Percentiles rank a stretch among this genome's conserved stretches.
Conservation (phyloP, 2,329 filamentous ascomycete species). For the Fusarium subtropicale region DNA sequence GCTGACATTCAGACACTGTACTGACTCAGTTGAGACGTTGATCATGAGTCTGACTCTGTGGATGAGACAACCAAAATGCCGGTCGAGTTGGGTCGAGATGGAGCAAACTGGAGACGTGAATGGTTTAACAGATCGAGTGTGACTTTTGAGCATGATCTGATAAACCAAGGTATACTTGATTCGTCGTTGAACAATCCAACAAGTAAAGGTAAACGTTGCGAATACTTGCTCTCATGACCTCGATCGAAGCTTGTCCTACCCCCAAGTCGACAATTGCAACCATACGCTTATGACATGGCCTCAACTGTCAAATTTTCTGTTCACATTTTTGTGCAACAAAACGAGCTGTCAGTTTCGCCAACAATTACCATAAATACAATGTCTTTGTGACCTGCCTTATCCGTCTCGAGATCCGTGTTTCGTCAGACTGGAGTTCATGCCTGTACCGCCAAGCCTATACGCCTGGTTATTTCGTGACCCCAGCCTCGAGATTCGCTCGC, state of each 20-base stretch:
- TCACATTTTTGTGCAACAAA: conserved; percentile 7
- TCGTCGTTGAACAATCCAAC: neutral
- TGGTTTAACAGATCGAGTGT: neutral
- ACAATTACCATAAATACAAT: conserved; percentile 22
- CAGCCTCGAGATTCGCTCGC: neutral
- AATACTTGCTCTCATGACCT: conserved; percentile 10
- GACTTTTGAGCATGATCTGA: neutral
- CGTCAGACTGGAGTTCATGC: conserved; percentile 19
- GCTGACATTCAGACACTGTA: conserved; percentile 4
- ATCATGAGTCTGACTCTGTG: neutral
- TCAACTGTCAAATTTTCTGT: neutral
- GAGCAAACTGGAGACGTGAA: neutral
- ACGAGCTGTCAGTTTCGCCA: conserved; percentile 29
- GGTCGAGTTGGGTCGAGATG: neutral
- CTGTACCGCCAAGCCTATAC: conserved; percentile 14
- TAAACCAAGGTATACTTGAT: neutral
- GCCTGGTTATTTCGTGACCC: neutral
- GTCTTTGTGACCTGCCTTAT: conserved; percentile 25
- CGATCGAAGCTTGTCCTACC: conserved; percentile 2
- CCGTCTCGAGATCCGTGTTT: conserved; percentile 20
- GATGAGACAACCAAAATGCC: neutral
- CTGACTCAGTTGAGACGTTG: conserved; percentile 13
- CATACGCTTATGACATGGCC: conserved; percentile 6
- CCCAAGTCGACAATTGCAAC: conserved; percentile 4
- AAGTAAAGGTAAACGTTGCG: neutral